Percentiles rank a stretch among this genome's conserved stretches.
These are phyloP conservation scores for Calonectria montana DNA, from an alignment of 2,329 filamentous ascomycete species.

Conservation along the genomic window DNA sequence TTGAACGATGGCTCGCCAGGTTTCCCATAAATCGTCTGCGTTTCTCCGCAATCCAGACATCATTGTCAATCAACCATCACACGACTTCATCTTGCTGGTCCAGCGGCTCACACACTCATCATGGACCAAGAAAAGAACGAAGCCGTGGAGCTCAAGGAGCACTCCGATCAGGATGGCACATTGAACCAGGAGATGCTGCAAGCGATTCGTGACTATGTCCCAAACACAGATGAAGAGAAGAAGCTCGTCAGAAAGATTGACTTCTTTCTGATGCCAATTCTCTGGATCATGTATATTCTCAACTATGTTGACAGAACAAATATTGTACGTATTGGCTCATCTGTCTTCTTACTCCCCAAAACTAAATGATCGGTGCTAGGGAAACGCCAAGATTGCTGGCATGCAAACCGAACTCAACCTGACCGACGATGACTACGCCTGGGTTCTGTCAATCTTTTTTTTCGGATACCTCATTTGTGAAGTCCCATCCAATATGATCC, in stretches of 20 bases:
- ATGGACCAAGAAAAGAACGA: slow-evolving; percentile 14
- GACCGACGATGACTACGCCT: slow-evolving; percentile 11
- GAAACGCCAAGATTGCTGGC: slow-evolving; percentile 23
- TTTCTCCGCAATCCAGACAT: neutral
- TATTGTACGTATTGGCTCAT: slow-evolving; percentile 32
- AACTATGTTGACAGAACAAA: slow-evolving; percentile 42
- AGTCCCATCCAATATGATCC: slow-evolving; percentile 64
- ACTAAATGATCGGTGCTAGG: neutral
- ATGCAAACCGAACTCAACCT: slow-evolving; percentile 13
- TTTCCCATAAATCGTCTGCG: neutral
- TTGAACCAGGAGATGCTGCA: neutral
- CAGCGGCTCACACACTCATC: neutral
- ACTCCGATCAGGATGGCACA: neutral
- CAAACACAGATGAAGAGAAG: slow-evolving; percentile 40
- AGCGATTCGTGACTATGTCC: slow-evolving; percentile 7
- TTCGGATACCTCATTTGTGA: slow-evolving; percentile 64
- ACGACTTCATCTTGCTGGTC: neutral
- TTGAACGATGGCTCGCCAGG: neutral
- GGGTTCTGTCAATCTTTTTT: slow-evolving; percentile 54
- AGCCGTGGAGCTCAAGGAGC: slow-evolving; percentile 14
- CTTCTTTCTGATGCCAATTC: slow-evolving; percentile 60
- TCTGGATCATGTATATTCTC: slow-evolving; percentile 47
- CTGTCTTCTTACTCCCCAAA: neutral
- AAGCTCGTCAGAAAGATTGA: slow-evolving; percentile 57
- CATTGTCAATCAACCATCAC: neutral